Percentiles rank a stretch among this genome's conserved stretches.
These are phyloP conservation scores for Neonectria hederae DNA, from an alignment of 2,329 filamentous ascomycete genomes.

Conservation along the genomic window DNA sequence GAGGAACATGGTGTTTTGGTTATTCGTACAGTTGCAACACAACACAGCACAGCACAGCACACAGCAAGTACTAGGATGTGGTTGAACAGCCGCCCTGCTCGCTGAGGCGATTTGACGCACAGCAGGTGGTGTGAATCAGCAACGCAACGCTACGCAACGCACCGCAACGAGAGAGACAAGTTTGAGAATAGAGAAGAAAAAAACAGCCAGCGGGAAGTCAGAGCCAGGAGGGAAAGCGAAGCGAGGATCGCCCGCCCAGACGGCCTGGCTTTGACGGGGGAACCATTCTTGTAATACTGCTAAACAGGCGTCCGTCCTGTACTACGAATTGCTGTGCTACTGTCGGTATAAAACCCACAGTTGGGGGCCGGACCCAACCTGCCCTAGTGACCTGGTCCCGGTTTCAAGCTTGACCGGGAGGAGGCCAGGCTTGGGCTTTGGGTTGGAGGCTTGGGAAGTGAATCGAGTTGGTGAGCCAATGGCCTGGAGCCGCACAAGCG, in stretches of 20 bases:
- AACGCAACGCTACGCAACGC: neutral
- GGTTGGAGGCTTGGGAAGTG: neutral
- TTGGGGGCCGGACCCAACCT: neutral
- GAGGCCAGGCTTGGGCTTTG: neutral
- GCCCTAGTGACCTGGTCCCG: neutral
- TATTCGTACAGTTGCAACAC: no score
- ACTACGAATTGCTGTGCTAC: neutral
- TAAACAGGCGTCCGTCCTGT: neutral
- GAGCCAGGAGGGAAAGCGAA: neutral
- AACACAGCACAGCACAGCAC: neutral
- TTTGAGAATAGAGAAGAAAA: neutral
- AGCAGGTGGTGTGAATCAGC: constrained; percentile 10
- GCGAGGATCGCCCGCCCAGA: neutral
- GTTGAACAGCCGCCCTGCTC: neutral
- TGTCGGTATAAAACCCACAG: neutral
- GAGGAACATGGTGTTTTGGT: constrained; percentile 4
- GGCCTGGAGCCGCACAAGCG: constrained; percentile 5
- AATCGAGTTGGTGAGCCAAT: neutral
- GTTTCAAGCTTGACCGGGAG: neutral
- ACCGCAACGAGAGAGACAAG: neutral
- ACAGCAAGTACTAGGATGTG: neutral
- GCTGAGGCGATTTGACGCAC: neutral
- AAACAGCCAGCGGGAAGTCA: neutral
- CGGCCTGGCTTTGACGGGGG: neutral
- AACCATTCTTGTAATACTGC: neutral